A percentile compares a stretch with the other conserved stretches of the same genome.
Conservation (phyloP, 371 early-diverging fungal genomes). For the Fennellomyces sp. region DNA sequence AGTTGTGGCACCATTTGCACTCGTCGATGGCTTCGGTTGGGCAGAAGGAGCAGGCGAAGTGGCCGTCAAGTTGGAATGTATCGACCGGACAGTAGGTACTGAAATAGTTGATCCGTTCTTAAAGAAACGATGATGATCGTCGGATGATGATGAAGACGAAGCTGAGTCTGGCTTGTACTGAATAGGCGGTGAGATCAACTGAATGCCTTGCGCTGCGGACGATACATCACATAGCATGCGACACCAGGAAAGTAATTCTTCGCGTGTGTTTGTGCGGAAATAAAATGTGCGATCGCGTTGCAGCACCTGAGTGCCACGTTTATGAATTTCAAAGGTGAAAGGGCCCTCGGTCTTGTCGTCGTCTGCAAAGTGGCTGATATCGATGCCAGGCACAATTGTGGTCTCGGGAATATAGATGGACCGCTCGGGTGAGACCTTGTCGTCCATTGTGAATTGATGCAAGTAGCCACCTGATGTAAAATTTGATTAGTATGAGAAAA, state of each 20-base stretch:
- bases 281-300: constrained; percentile 17
- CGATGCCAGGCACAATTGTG: constrained; percentile 25
- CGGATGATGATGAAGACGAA: neutral
- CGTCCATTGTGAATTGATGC: constrained; percentile 41
- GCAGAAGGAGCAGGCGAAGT: neutral
- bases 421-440: constrained; percentile 41
- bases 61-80: neutral
- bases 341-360: neutral
- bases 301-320: constrained; percentile 13
- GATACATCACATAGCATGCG: constrained; percentile 17
- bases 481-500: neutral
- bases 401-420: constrained; percentile 39
- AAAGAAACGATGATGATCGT: neutral
- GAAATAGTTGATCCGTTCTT: constrained; percentile 3
- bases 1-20: neutral
- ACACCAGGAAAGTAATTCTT: constrained; percentile 20
- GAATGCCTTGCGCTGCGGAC: neutral
- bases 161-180: neutral
- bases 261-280: constrained; percentile 14
- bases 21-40: neutral
- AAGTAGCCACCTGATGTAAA: constrained; percentile 37
- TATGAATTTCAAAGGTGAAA: constrained; percentile 19
- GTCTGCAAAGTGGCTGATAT: constrained; percentile 21
- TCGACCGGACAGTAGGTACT: neutral
- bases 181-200: neutral